A percentile compares a stretch with the other conserved stretches of the same genome.
Conservation (phyloP, 495 filamentous ascomycete species). For the Copromyces sp. region DNA sequence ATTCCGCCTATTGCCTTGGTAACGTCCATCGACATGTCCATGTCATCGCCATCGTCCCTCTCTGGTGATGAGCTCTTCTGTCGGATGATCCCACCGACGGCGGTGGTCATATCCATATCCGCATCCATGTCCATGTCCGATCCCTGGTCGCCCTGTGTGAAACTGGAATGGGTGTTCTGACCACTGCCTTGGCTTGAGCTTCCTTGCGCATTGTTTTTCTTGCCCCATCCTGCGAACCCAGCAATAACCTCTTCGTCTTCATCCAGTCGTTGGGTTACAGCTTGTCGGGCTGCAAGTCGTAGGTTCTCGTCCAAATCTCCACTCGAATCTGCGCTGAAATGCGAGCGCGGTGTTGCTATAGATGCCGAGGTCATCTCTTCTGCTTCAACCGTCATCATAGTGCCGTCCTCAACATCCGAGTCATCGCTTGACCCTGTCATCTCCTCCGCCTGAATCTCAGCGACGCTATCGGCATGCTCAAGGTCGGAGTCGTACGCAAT, state of each 20-base stretch:
- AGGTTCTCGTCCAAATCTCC: conserved; percentile 64
- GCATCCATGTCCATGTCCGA: conserved; percentile 35
- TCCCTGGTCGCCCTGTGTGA: conserved; percentile 15
- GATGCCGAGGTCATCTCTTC: conserved; percentile 64
- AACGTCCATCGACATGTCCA: conserved; percentile 79
- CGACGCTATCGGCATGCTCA: conserved; percentile 47
- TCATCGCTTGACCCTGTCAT: conserved; percentile 42
- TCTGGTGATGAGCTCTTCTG: conserved; percentile 15
- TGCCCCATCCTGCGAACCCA: conserved; percentile 38
- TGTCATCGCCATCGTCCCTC: conserved; percentile 48
- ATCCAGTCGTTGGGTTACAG: conserved; percentile 61
- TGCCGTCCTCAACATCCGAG: conserved; percentile 59
- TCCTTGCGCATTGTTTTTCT: conserved; percentile 17
- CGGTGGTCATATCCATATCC: conserved; percentile 47
- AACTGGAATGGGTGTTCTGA: conserved; percentile 6
- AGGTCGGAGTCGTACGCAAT: conserved; percentile 65
- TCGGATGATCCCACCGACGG: conserved; percentile 46
- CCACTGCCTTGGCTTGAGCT: conserved; percentile 3
- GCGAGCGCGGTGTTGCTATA: conserved; percentile 44
- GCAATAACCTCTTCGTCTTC: conserved; percentile 77
- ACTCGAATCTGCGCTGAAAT: conserved; percentile 52
- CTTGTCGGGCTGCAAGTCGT: conserved; percentile 62
- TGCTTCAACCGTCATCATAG: conserved; percentile 59
- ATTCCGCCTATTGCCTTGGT: conserved; percentile 79
- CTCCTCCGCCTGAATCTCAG: conserved; percentile 44